Conservation (phyloP, 2,329 filamentous ascomycete species). For the Thyridium curvatum region DNA sequence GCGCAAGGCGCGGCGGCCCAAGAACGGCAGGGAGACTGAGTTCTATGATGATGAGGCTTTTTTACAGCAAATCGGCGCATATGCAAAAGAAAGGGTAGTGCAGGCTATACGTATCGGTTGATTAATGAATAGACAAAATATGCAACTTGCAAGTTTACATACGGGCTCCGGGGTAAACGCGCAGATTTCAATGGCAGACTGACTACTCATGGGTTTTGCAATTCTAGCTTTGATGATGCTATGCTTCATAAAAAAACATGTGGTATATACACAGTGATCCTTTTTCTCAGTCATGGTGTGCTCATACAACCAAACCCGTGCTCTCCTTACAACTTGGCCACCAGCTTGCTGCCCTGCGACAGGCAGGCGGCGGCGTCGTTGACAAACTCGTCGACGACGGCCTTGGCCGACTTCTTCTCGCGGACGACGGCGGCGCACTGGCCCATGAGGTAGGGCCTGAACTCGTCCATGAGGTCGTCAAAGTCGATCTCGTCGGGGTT, state of each 20-base stretch:
- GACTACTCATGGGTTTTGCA: too few relatives aligned
- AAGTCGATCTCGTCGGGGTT: conserved; percentile 58
- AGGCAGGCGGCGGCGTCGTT: conserved; percentile 68
- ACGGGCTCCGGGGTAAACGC: too few relatives aligned
- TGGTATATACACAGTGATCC: too few relatives aligned
- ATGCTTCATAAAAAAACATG: not conserved
- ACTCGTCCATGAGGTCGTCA: conserved; percentile 87
- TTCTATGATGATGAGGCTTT: too few relatives aligned
- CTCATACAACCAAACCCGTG: conserved; percentile 4
- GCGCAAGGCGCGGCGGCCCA: too few relatives aligned
- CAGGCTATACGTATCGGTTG: not conserved
- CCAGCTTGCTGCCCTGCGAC: conserved; percentile 59
- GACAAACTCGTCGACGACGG: conserved; percentile 91
- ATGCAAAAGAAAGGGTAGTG: too few relatives aligned
- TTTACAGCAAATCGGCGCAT: too few relatives aligned
- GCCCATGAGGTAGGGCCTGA: conserved; percentile 89
- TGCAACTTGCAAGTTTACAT: not conserved
- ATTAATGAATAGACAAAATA: not conserved
- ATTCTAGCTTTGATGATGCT: not conserved
- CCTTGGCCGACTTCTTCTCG: conserved; percentile 86
- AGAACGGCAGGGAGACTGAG: too few relatives aligned
- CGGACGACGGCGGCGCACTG: conserved; percentile 92
- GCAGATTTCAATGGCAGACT: too few relatives aligned
- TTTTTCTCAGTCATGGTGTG: too few relatives aligned
- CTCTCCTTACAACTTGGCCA: conserved; percentile 58